Evolutionary conservation across 306 rosid genomes (phyloP).

Genomic region (Lathyrus oleraceus): DNA sequence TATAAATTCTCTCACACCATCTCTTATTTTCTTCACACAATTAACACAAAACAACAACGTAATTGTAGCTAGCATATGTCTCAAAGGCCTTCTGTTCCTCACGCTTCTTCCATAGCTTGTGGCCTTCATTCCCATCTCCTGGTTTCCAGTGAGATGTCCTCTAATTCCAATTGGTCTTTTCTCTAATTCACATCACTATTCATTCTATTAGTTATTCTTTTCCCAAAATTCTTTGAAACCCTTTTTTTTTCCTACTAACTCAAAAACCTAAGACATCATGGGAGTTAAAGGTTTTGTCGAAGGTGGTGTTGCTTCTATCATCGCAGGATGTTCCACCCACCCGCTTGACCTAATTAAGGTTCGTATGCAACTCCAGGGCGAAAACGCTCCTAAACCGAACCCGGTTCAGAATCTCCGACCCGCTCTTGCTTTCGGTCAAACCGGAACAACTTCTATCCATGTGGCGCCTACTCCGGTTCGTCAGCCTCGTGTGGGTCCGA

Average conservation of each 20-base stretch:
- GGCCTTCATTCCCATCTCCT: conserved; percentile 85
- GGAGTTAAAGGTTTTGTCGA: conserved; percentile 68
- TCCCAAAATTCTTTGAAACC: background rate
- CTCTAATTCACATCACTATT: background rate
- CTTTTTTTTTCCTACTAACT: background rate
- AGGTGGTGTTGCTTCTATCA: conserved; percentile 75
- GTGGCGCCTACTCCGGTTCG: conserved; percentile 21
- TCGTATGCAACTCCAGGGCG: conserved; percentile 89
- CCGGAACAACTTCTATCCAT: conserved; percentile 35
- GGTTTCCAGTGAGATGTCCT: conserved; percentile 82
- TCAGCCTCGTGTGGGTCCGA: conserved; percentile 48
- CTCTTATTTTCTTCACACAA: background rate
- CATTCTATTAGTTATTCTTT: background rate
- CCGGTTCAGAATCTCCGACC: conserved; percentile 52
- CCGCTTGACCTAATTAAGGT: conserved; percentile 74
- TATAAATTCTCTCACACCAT: conserved; percentile 19
- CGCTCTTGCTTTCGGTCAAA: conserved; percentile 48
- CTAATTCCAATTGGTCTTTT: conserved; percentile 57
- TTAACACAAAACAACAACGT: background rate
- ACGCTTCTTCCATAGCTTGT: conserved; percentile 66
- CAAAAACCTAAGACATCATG: conserved; percentile 39
- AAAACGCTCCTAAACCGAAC: conserved; percentile 39
- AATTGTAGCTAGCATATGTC: conserved; percentile 56
- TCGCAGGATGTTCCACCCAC: conserved; percentile 76
- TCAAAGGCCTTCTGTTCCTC: conserved; percentile 68